Evolutionary conservation across 2,329 filamentous ascomycete species (phyloP).

Genomic region (Phaeosphaeria sp.): DNA sequence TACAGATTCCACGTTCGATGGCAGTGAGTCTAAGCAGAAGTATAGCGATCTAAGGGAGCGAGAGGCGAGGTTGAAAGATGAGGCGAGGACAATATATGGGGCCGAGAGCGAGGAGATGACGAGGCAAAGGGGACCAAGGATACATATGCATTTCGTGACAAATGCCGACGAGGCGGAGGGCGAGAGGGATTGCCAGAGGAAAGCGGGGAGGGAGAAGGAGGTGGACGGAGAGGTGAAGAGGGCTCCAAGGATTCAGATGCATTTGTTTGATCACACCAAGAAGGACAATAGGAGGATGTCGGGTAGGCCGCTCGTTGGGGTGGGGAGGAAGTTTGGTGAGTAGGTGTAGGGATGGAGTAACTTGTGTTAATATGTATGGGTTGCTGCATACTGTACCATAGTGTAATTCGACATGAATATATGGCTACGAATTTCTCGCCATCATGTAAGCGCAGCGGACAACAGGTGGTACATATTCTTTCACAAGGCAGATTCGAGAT

Average conservation of each 20-base stretch:
- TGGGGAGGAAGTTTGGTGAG: not conserved
- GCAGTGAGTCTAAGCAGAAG: not conserved
- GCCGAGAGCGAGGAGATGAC: not conserved
- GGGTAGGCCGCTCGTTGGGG: not conserved
- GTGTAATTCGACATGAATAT: not conserved
- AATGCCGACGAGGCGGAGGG: no score
- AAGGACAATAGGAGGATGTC: not conserved
- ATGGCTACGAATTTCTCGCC: not conserved
- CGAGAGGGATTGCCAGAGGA: no score
- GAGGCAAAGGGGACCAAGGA: not conserved
- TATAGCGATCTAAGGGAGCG: not conserved
- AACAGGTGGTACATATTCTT: not conserved
- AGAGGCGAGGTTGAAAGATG: not conserved
- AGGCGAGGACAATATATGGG: not conserved
- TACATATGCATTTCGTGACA: not conserved
- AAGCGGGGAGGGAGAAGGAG: not conserved
- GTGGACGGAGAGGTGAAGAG: not conserved
- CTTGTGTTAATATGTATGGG: not conserved
- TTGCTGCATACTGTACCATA: not conserved
- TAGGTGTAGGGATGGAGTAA: not conserved
- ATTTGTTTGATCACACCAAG: not conserved
- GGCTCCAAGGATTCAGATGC: not conserved
- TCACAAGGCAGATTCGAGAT: not conserved
- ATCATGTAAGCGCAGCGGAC: not conserved
- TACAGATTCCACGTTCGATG: not conserved